These are phyloP conservation scores for Hondaea fermentalgiana DNA, from an alignment of 108 stramenopile species.

Conservation along the genomic window DNA sequence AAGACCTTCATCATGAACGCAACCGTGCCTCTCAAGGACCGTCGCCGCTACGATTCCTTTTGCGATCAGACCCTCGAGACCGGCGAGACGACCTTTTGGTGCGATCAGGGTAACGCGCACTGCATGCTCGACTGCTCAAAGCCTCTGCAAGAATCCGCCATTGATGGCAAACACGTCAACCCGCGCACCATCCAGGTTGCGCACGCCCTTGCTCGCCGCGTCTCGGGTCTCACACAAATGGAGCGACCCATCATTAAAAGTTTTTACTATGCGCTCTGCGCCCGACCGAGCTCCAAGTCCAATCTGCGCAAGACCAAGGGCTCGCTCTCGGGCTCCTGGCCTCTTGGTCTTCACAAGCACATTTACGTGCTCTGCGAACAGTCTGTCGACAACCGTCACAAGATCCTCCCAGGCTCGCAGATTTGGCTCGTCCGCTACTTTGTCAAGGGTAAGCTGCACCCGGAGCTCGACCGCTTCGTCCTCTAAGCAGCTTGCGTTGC, in stretches of 20 bases:
- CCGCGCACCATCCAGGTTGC: slow-evolving; percentile 6
- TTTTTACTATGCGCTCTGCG: background rate
- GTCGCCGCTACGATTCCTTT: too few species aligned
- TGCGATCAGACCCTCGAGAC: background rate
- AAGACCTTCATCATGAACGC: background rate
- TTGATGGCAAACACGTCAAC: background rate
- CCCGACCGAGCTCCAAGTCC: background rate
- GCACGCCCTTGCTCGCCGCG: background rate
- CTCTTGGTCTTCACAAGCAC: slow-evolving; percentile 13
- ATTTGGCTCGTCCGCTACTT: slow-evolving; percentile 13
- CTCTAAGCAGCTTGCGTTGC: background rate
- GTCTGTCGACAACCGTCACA: background rate
- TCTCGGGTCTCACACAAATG: background rate
- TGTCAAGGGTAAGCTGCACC: slow-evolving; percentile 12
- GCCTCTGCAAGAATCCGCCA: background rate
- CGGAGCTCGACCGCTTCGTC: background rate
- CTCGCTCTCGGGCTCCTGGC: background rate
- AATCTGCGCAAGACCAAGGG: background rate
- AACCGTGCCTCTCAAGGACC: background rate
- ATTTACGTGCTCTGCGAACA: slow-evolving; percentile 13
- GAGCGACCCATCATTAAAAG: background rate
- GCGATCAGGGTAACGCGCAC: background rate
- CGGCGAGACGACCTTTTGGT: background rate
- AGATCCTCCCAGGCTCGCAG: background rate
- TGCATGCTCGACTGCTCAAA: background rate